Conservation (phyloP, 371 early-diverging fungal species). For the Mortierella polycephala region DNA sequence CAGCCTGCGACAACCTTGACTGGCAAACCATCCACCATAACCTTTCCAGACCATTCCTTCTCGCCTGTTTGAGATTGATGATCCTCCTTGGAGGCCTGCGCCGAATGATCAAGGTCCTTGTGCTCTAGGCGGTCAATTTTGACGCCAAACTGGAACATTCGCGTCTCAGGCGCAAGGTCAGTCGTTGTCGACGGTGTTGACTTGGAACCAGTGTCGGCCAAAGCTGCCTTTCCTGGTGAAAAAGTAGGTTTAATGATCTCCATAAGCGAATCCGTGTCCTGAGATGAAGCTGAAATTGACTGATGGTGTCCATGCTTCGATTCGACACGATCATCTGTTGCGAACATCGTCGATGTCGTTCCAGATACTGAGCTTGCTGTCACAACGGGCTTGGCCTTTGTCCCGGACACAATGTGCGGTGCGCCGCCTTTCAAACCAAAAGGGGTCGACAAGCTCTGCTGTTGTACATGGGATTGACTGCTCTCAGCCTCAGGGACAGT, state of each 20-base stretch:
- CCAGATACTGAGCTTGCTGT: constrained; percentile 23
- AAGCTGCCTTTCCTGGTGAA: constrained; percentile 10
- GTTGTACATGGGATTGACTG: constrained; percentile 28
- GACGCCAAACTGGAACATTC: constrained; percentile 50
- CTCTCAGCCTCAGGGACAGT: constrained; percentile 49
- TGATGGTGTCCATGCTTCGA: constrained; percentile 6
- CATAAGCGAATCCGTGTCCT: constrained; percentile 8
- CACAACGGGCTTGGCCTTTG: constrained; percentile 37
- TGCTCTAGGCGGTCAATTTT: constrained; percentile 50
- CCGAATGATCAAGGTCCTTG: constrained; percentile 34
- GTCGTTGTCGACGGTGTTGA: neutral
- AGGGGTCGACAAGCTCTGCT: constrained; percentile 14
- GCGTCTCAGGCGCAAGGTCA: constrained; percentile 24
- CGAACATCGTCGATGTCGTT: constrained; percentile 27
- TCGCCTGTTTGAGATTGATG: constrained; percentile 2
- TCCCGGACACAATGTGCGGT: constrained; percentile 25
- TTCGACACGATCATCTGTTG: constrained; percentile 9
- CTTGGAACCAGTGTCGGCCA: neutral
- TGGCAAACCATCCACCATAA: constrained; percentile 45
- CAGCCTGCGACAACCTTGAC: constrained; percentile 21
- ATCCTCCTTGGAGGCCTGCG: constrained; percentile 4
- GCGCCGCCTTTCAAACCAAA: constrained; percentile 1
- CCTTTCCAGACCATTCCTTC: constrained; percentile 44
- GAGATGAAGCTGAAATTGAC: constrained; percentile 4
- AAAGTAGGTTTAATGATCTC: constrained; percentile 2